Evolutionary conservation across 139 green algal genomes (phyloP), one percentile per base, ranked within the genome.

Genomic region (Microglena sp.): DNA sequence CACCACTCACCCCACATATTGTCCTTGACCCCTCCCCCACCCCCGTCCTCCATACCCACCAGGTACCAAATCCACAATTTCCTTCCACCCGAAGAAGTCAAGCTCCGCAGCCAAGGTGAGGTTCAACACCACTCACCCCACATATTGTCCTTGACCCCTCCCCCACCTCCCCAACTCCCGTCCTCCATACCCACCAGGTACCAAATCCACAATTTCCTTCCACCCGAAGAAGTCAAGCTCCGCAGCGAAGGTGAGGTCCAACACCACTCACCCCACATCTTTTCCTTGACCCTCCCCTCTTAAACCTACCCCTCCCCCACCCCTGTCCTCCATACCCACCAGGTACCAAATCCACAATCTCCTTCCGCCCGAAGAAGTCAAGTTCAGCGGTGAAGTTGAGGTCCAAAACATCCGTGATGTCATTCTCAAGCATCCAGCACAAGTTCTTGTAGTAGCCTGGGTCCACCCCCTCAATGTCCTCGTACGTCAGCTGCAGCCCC

Each of bases 361-460:
- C 76, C 62, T 87, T 93, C 50, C 82, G 78, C 26, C 89, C 89
- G 64, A 95, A 96, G 74, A 87, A 94, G 77, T 95, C 88, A 0
- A 68, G 76, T 76, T 96, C 89, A 45, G 90, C 87, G n/a, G 82
- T 89, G 77, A 98, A 98, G 34, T 80, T 92, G 7, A 97, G 84
- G 73, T 97, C 88, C 50, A 98, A 74, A 54, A 97, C 86, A 36
- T 93, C 91, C 1, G 74, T 90, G 75, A 98, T 95, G 82, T 96
- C 89, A 68, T 97, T 95, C 44, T 91, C 82, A 45, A 98, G 80
- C 80, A 95, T 96, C 58, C 32, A 61, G 33, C 32, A 15, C 22
- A 62, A 30, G 55, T 62, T 62, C 55, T 62, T 62, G 55, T 35
- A 62, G 55, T 62, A 62, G 5, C 43, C 55, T 22, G 55, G 55